Base-by-base conservation (phyloP, 2,329 filamentous ascomycete genomes). In the Dothistroma pini region DNA sequence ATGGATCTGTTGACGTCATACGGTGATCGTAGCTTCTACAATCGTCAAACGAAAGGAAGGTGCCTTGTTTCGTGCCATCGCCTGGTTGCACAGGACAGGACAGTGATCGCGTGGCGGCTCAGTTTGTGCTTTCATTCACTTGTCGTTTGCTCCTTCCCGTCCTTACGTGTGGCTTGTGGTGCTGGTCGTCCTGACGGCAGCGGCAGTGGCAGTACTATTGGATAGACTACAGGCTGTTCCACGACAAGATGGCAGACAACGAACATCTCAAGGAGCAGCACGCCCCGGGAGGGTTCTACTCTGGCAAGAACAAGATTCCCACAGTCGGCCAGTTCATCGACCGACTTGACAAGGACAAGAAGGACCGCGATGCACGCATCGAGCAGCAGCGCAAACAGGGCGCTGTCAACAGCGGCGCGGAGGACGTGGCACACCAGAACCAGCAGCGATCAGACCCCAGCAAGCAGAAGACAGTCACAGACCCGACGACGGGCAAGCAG, bases 311-410 rank as follows among this genome's bases (percentile, higher is more conserved):
- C 75, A 89, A 90, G 25, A 86, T 97, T 57, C 93, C 93, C 7
- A 96, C 91, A 59, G 89, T 97, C 67, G 87, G 89, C 72, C 85
- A 93, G 74, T 96, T 96, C 67, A 83, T 96, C 67, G 84, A 90
- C 57, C 84, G 84, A 65, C 82, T 97, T 38, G 93, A 96, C 75
- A 80, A 77, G 57, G 87, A 96, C 68, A 96, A 96, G 79, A 86
- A 84, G 69, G 79, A 88, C 9, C 84, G 91, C 67, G 90, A 96
- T 75, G 82, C 82, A 59, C 78, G 84, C 65, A 86, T 96, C 63
- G 89, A 96, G 51, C 76, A 77, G 54, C 25, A 32, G 29, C 25
- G 16, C 6, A 53, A 60, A 41, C 53, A 60, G 47, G 60, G 32
- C 21, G 79, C 75, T 59, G 51, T 68, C 65, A 32, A 61, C 65